Evolutionary conservation across 768 basidiomycete genomes (phyloP).

Genomic region (Lentinus tigrinus): DNA sequence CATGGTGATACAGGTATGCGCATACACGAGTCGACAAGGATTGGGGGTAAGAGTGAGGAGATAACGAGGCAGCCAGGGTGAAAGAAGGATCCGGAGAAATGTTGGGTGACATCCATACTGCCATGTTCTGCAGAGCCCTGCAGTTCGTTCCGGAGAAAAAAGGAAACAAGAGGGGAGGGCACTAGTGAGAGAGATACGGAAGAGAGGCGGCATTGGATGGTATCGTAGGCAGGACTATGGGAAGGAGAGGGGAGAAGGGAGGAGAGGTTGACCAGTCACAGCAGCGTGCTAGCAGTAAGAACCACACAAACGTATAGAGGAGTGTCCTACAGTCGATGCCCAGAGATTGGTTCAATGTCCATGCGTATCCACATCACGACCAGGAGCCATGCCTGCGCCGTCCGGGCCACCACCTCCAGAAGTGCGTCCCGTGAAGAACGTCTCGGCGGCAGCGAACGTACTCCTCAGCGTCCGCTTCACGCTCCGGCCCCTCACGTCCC

Average conservation of each 20-base stretch:
- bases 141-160: background rate
- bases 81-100: background rate
- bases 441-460: slow-evolving; percentile 68
- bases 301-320: background rate
- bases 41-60: background rate
- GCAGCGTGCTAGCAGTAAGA: background rate
- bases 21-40: background rate
- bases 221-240: too few relatives aligned
- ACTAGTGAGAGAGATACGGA: too few relatives aligned
- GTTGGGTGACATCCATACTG: background rate
- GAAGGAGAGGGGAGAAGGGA: background rate
- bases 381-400: slow-evolving; percentile 16
- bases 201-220: background rate
- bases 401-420: slow-evolving; percentile 17
- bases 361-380: slow-evolving; percentile 21
- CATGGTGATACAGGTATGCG: slow-evolving; percentile 8
- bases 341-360: slow-evolving; percentile 6
- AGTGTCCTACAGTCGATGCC: background rate
- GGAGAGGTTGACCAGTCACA: background rate
- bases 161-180: background rate
- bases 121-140: background rate
- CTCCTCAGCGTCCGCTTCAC: slow-evolving; percentile 66
- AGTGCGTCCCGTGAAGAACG: slow-evolving; percentile 56
- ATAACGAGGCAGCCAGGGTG: background rate
- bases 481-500: slow-evolving; percentile 53